Evolutionary conservation across 352 stramenopile species (phyloP).

Genomic region (Pythium grandisporangium): DNA sequence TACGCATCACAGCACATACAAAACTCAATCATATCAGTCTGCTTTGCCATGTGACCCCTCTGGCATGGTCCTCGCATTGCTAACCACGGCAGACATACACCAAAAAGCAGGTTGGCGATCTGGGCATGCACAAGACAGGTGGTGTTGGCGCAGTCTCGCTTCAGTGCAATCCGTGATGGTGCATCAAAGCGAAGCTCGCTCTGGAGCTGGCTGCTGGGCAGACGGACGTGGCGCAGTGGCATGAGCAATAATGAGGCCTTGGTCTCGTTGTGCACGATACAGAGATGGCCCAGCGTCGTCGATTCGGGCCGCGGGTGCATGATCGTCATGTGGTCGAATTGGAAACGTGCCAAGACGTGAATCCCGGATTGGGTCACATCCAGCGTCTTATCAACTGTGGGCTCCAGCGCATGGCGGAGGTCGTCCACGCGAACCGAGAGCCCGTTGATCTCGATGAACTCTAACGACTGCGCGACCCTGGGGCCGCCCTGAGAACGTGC

Average conservation of each 20-base stretch:
- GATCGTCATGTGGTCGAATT: conserved; percentile 11
- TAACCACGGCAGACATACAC: conserved; percentile 1
- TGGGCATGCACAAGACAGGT: conserved; percentile 6
- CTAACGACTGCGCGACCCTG: conserved; percentile 5
- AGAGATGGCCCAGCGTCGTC: conserved; percentile 3
- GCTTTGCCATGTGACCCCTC: too few relatives aligned
- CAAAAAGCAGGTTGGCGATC: conserved; percentile 8
- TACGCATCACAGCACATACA: too few relatives aligned
- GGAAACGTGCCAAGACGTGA: conserved; percentile 7
- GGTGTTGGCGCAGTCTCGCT: conserved; percentile 5
- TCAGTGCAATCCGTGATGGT: conserved; percentile 3
- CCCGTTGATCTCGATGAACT: conserved; percentile 15
- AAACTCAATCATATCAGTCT: too few relatives aligned
- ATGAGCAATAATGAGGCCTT: conserved; percentile 2
- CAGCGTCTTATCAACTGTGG: conserved; percentile 9
- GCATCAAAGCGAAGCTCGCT: conserved; percentile 3
- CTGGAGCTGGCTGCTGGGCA: conserved; percentile 2
- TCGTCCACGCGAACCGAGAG: conserved; percentile 11
- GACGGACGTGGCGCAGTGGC: conserved; percentile 3
- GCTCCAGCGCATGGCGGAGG: conserved; percentile 10
- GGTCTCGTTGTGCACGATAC: conserved; percentile 10
- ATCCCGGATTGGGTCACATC: conserved; percentile 6
- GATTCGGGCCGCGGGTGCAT: conserved; percentile 2
- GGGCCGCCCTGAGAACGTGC: too few relatives aligned
- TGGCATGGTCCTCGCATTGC: too few relatives aligned